Evolutionary conservation across 441 rosid genomes (phyloP).

Genomic region (Geranium incanum): DNA sequence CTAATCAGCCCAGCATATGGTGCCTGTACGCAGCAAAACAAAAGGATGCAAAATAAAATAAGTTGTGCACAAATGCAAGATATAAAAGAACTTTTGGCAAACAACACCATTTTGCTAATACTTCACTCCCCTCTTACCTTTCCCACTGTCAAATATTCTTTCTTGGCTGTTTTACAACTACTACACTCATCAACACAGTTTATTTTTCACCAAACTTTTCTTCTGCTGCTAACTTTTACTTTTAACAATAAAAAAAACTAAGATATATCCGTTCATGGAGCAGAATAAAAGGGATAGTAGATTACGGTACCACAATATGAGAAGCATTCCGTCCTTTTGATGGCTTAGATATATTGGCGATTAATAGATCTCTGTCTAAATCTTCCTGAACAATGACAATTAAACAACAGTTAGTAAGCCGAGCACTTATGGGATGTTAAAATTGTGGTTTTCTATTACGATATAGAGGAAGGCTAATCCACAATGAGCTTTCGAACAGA

Average conservation of each 20-base stretch:
- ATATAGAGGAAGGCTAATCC: slow-evolving; percentile 10
- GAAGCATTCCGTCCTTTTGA: slow-evolving; percentile 51
- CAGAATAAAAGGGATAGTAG: slow-evolving; percentile 11
- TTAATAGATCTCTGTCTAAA: slow-evolving; percentile 65
- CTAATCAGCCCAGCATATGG: neutral
- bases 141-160: no score
- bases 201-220: no score
- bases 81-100: no score
- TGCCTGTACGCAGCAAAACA: no score
- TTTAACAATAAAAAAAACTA: neutral
- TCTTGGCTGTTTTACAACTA: no score
- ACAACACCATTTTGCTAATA: no score
- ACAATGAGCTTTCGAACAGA: slow-evolving; percentile 20
- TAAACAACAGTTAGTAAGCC: slow-evolving; percentile 12
- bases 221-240: no score
- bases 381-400: slow-evolving; percentile 51
- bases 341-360: slow-evolving; percentile 45
- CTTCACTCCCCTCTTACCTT: no score
- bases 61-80: no score
- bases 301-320: slow-evolving; percentile 59
- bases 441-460: neutral
- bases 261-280: neutral
- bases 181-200: no score
- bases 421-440: neutral
- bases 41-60: no score